Evolutionary conservation across 352 stramenopile genomes (phyloP), one percentile per base, ranked within the genome.

Genomic region (Phytophthora citrophthora): DNA sequence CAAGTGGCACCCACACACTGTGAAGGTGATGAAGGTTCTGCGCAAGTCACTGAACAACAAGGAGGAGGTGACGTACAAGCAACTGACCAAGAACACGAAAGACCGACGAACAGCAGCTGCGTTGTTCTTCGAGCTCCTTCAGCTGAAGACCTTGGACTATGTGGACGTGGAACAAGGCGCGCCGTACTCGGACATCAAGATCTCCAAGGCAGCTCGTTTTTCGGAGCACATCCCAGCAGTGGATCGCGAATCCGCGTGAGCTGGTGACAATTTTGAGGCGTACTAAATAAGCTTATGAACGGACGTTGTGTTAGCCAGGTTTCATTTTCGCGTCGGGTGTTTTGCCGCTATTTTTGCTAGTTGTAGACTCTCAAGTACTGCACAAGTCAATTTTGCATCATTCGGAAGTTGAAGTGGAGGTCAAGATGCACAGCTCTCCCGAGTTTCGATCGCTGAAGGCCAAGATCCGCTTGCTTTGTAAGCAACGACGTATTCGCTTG

Each of bases 111-210:
- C 93, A 46, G 96, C 95, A 20, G 91, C 94, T 10, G 93, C 87
- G 41, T 81, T 98, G 36, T 99, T 99, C 74, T 99, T 99, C 61
- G 96, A 99, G 71, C 81, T 99, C 15, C 83, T 99, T 2, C 89
- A 98, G 73, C 81, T 99, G n/a, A 99, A 99, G 76, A 99, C 96
- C 4, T 96, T 98, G 67, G 96, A 99, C 79, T 99, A 97, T 73
- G 90, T 99, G 29, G 89, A 98, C 52, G 68, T 99, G 18, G 78
- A 97, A 12, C 97, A 99, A 79, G 68, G 90, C 16, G 77, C 90
- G 39, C 74, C 91, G 45, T 99, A 98, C 74, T 94, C 93, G 18
- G 96, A 99, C 61, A 99, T 99, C 61, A 86, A 84, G 60, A 91
- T 98, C 49, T 75, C 76, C 11, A 93, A 90, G 64, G 81, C 84